Evolutionary conservation across 2,329 filamentous ascomycete genomes (phyloP), one percentile per base, ranked within the genome.

Genomic region (Pezicula neosporulosa): DNA sequence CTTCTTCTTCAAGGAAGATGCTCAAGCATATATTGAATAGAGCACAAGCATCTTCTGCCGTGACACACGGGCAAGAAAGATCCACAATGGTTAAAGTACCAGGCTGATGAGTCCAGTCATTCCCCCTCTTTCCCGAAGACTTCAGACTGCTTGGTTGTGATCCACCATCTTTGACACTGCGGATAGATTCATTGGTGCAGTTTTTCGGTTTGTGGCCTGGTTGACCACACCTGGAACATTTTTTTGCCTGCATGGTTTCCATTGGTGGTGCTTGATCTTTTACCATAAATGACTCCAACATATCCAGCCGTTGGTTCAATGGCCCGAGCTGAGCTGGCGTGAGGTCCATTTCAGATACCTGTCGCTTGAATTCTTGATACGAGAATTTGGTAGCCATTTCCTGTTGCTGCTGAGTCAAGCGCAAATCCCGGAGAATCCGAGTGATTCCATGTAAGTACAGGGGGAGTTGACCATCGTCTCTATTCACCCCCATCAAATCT

Each of bases 1-100:
- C 67, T 44, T 81, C 73, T 52, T 81, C 73, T 52, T 86, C 79
- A 0, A 89, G 66, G 60, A 89, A 90, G 0, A 89, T 68, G 2
- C 76, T 76, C 1, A 93, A 71, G 18, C 82, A 86, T 38, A 91
- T 85, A 48, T 87, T 84, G 67, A 93, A 93, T 0, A 93, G 70
- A 0, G 80, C 74, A 60, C 88, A 93, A 0, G 87, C 87, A 36
- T 79, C 82, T 21, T 83, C 78, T 0, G 81, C 66, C 0, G 84
- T 84, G 5, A 91, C 72, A 57, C 86, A 90, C 0, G 87, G 85
- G 62, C 87, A 89, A 0, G 82, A 88, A 0, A 94, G 70, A 59
- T 94, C 89, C 6, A 91, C 71, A 45, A 89, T 86, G 0, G 81
- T 87, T 0, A 88, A 67, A 10, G 72, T 69, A 1, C 81, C 81